Base-by-base conservation (phyloP, 1,139 yeast species). In the Magnusiomyces clavatus region DNA sequence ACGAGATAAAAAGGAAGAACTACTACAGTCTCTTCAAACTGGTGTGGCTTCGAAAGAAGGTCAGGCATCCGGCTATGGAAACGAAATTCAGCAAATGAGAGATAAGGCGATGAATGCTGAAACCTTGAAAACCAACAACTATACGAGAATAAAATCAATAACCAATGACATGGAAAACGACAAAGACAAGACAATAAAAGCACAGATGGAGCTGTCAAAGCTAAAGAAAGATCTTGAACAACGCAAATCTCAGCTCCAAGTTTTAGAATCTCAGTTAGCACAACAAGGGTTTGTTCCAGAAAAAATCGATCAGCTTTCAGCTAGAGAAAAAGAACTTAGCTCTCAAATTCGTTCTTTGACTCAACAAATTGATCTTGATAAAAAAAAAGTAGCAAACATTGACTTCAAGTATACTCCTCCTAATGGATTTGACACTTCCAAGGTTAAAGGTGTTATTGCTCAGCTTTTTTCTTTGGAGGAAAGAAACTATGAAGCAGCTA, bases 401-500 rank as follows among this genome's bases (percentile, higher is more conserved):
- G 96, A 88, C 49, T 90, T 90, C 64, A 74, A 79, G 45, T 90
- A 87, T 68, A 75, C 71, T 48, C 95, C 96, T 0, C 66, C 74
- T 24, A 36, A 49, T 43, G 68, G 77, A 50, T 88, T 90, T 63
- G 72, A 58, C 48, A 72, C 79, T 8, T 62, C 68, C 1, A 74
- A 83, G 2, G 95, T 89, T 5, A 83, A 83, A 62, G 99, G 99
- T 43, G 79, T 89, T 16, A 95, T 92, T 16, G 96, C 96, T 1
- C 95, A 86, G 63, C 70, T 92, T 50, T 89, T 94, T 64, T 71
- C 77, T 1, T 67, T 94, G 31, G 78, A 78, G 19, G 81, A 81
- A 53, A 64, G 74, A 1, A 80, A 85, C 54, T 68, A 71, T 50
- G 77, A 79, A 38, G 82, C 83, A 54, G 85, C 96, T 0, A 76